Percentiles rank a stretch among this genome's conserved stretches.
Conservation (phyloP, 352 stramenopile genomes). For the Phytophthora sp. region DNA sequence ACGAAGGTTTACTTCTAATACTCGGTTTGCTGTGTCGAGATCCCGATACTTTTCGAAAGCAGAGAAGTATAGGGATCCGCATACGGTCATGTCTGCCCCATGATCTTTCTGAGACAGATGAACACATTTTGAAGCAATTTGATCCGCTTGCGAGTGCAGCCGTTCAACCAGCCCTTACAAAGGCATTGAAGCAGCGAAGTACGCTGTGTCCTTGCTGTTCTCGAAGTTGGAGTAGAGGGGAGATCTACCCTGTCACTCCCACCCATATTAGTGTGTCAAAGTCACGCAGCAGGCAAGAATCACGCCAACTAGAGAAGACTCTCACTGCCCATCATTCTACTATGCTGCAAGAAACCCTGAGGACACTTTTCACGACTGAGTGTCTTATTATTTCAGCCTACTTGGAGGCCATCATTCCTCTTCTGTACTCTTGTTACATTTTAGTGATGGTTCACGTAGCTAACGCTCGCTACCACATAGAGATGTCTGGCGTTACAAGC, state of each 20-base stretch:
- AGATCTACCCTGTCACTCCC: not conserved
- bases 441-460: constrained; percentile 17
- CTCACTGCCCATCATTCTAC: too few species aligned
- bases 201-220: not conserved
- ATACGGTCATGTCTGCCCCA: constrained; percentile 4
- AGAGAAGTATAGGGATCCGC: not conserved
- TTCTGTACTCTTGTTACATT: constrained; percentile 21
- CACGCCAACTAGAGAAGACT: not conserved
- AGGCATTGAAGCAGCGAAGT: not conserved
- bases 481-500: not conserved
- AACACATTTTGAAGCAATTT: not conserved
- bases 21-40: not conserved
- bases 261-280: too few species aligned
- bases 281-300: too few species aligned
- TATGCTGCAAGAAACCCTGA: constrained; percentile 3
- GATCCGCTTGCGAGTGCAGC: not conserved
- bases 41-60: not conserved
- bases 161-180: not conserved
- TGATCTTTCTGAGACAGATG: not conserved
- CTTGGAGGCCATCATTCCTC: constrained; percentile 33
- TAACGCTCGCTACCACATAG: constrained; percentile 2
- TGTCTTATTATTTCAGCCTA: constrained; percentile 38
- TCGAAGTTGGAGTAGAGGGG: not conserved
- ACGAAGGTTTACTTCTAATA: not conserved
- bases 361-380: constrained; percentile 27